Evolutionary conservation across 352 stramenopile species (phyloP), one percentile per base, ranked within the genome.

Genomic region (Pythium myriotylum): DNA sequence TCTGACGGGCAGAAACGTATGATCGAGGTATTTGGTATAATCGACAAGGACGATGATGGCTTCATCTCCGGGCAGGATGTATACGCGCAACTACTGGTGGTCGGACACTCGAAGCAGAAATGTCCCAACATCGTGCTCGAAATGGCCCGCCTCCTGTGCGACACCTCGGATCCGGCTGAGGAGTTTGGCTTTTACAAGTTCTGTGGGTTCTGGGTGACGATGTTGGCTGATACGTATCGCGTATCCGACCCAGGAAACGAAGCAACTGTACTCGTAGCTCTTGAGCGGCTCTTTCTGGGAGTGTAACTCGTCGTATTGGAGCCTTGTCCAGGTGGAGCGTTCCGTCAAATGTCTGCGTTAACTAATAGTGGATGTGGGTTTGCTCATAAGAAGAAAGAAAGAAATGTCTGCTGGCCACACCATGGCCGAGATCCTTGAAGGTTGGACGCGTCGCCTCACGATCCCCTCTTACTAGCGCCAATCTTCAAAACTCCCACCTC

Each of bases 181-280:
- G 74, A 88, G 64, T 72, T 84, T 46, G 47, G 45, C 32, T 86
- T 86, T 45, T 74, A 80, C 40, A 74, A 72, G 26, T 86, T 83
- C 40, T 69, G 66, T 20, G 74, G 67, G 32, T 83, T 85, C 54
- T 86, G 73, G 76, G 57, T 86, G 58, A 77, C 77, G 37, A 73
- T 85, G 70, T 57, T 86, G 3, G 67, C 68, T 4, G 77, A 86
- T 37, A 49, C 67, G 43, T 62, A 63, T 54, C 59, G 47, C 24
- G 67, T 80, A 4, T 84, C 77, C 1, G 73, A 86, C 54, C 67
- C 68, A 9, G 46, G 22, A 14, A 87, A 89, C 47, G 77, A 84
- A 56, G 26, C 12, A 3, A 62, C 54, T 1, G 68, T 88, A 53
- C 48, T 79, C 6, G 47, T 48, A 3, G 64, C 70, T 0, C 62